These are phyloP conservation scores for Naumovozyma baii DNA, from an alignment of 805 yeast genomes.

Conservation along the genomic window DNA sequence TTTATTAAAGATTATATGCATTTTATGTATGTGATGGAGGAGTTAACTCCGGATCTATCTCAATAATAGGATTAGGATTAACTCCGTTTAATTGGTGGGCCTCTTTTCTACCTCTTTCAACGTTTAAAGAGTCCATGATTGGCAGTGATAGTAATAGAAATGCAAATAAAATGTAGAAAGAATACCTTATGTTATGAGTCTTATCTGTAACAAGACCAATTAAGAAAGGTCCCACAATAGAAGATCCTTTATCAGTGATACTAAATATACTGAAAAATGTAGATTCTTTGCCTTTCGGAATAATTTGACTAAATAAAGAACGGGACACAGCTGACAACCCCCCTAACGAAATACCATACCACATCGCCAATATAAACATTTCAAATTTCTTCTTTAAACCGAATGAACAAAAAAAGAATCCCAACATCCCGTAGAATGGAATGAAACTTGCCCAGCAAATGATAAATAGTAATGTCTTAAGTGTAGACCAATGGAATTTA, in stretches of 20 bases:
- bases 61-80: constrained; percentile 1
- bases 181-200: constrained; percentile 64
- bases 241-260: constrained; percentile 73
- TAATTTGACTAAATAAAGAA: constrained; percentile 55
- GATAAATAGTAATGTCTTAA: constrained; percentile 40
- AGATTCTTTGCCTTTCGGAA: constrained; percentile 68
- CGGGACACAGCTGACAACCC: constrained; percentile 63
- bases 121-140: constrained; percentile 43
- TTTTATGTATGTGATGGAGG: no score
- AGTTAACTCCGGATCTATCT: no score
- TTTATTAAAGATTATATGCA: no score
- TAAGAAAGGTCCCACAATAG: constrained; percentile 61
- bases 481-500: constrained; percentile 35
- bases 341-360: constrained; percentile 72
- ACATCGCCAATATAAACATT: constrained; percentile 56
- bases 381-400: constrained; percentile 59
- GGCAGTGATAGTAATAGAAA: constrained; percentile 49
- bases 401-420: constrained; percentile 44
- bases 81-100: constrained; percentile 34
- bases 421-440: constrained; percentile 63
- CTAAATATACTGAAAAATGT: constrained; percentile 68
- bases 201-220: constrained; percentile 65
- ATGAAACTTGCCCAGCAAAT: constrained; percentile 55
- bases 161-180: constrained; percentile 53
- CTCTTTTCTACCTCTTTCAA: constrained; percentile 52